Conservation (phyloP, 805 yeast species). For the Metschnikowia colocasiae region DNA sequence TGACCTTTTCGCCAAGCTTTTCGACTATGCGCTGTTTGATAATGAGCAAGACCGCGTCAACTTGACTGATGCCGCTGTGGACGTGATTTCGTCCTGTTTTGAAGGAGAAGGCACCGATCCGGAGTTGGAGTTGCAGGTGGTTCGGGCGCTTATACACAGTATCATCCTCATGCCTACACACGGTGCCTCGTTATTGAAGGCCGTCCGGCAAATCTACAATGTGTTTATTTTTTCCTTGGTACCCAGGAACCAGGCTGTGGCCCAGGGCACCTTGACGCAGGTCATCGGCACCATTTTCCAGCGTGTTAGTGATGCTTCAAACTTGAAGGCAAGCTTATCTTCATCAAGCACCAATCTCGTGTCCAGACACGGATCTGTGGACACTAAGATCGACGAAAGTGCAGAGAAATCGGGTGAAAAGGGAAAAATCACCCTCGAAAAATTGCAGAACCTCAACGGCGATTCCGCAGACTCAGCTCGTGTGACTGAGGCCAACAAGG, state of each 20-base stretch:
- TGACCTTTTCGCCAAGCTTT: constrained; percentile 82
- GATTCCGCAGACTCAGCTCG: constrained; percentile 49
- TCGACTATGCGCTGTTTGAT: constrained; percentile 79
- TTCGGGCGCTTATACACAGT: constrained; percentile 86
- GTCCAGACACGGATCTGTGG: neutral
- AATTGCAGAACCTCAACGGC: constrained; percentile 53
- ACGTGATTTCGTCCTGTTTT: constrained; percentile 78
- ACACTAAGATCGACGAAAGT: constrained; percentile 16
- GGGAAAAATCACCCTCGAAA: constrained; percentile 51
- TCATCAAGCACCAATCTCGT: constrained; percentile 19
- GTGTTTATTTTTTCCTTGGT: constrained; percentile 82
- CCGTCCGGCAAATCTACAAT: constrained; percentile 90
- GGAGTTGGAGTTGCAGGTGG: constrained; percentile 84
- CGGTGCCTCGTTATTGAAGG: constrained; percentile 83
- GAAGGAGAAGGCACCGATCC: constrained; percentile 92
- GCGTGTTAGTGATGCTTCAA: constrained; percentile 41
- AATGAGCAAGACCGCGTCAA: constrained; percentile 47
- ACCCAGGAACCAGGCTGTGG: constrained; percentile 83
- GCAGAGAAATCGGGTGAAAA: neutral
- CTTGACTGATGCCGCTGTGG: constrained; percentile 77
- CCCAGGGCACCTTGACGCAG: constrained; percentile 93
- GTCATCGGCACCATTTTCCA: constrained; percentile 83
- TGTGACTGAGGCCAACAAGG: constrained; percentile 45
- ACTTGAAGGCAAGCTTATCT: constrained; percentile 6
- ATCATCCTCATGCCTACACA: constrained; percentile 83